Evolutionary conservation across 2,329 filamentous ascomycete species (phyloP).

Genomic region (Ceratocystiopsis minuta): DNA sequence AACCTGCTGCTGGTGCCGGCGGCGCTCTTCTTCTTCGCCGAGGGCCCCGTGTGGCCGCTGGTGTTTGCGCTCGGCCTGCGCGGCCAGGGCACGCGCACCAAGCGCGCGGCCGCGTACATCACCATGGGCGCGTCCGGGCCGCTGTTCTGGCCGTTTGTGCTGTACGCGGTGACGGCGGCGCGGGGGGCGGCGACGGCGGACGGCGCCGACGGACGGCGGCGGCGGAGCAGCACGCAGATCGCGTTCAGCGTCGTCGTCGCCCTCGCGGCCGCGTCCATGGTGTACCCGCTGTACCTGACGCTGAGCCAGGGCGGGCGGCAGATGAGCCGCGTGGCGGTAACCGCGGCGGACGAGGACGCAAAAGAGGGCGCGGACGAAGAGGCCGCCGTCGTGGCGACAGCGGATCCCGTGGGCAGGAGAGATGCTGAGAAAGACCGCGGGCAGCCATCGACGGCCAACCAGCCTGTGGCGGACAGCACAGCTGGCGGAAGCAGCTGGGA

Average conservation of each 20-base stretch:
- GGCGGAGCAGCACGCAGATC: slow-evolving; percentile 11
- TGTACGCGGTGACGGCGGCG: slow-evolving; percentile 22
- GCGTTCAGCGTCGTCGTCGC: slow-evolving; percentile 16
- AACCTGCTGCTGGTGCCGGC: slow-evolving; percentile 35
- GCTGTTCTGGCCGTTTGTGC: slow-evolving; percentile 34
- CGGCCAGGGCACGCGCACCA: slow-evolving; percentile 37
- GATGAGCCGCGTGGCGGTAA: slow-evolving; percentile 81
- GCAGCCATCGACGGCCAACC: no score
- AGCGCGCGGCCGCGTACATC: slow-evolving; percentile 33
- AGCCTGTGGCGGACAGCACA: no score
- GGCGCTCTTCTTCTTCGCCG: slow-evolving; percentile 37
- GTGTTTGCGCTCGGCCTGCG: slow-evolving; percentile 40
- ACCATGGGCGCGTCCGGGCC: slow-evolving; percentile 36
- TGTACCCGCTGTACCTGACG: slow-evolving; percentile 16
- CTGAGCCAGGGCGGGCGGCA: slow-evolving; percentile 32
- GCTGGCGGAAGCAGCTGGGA: no score
- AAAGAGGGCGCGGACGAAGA: slow-evolving; percentile 84
- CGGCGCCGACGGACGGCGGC: background rate
- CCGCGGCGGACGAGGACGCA: slow-evolving; percentile 59
- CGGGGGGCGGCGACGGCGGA: no score
- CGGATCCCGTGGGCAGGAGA: slow-evolving; percentile 9
- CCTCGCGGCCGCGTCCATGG: slow-evolving; percentile 14
- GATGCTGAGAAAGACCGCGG: background rate
- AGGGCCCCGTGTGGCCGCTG: slow-evolving; percentile 39
- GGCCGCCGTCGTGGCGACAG: slow-evolving; percentile 34